A percentile compares a stretch with the other conserved stretches of the same genome.
Conservation (phyloP, 805 yeast species). For the Candida glaebosa region DNA sequence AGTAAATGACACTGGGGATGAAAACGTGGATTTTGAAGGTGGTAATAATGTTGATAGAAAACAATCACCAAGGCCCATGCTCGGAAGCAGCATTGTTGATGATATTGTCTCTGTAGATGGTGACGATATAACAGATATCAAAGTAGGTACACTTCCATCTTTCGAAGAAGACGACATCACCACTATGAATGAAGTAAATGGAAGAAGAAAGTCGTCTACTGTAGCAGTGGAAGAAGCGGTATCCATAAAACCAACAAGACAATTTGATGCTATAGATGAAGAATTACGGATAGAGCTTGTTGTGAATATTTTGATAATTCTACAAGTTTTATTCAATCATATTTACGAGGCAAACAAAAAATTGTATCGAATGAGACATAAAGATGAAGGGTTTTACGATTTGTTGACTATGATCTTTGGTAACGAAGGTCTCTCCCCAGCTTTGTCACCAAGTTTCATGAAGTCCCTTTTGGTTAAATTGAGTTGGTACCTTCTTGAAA, state of each 20-base stretch:
- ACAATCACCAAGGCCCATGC: constrained; percentile 8
- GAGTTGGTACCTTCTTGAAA: constrained; percentile 15
- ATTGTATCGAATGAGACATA: neutral
- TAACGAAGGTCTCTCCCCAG: neutral
- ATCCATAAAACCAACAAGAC: constrained; percentile 2
- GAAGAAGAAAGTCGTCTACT: neutral
- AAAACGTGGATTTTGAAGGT: neutral
- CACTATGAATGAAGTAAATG: constrained; percentile 9
- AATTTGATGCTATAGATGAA: constrained; percentile 17
- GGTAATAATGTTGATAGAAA: neutral
- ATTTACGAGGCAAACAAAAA: constrained; percentile 3
- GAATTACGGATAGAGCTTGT: constrained; percentile 20
- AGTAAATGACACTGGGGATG: constrained; percentile 4
- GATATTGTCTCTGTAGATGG: constrained; percentile 13
- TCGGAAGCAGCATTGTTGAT: neutral
- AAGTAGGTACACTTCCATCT: constrained; percentile 3
- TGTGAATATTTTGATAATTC: constrained; percentile 18
- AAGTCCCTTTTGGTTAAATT: constrained; percentile 13
- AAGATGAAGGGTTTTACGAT: neutral
- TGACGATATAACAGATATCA: constrained; percentile 19
- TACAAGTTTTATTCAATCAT: constrained; percentile 20
- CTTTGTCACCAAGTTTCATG: neutral
- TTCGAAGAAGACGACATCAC: constrained; percentile 20
- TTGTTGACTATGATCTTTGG: constrained; percentile 1
- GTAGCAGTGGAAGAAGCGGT: constrained; percentile 3